Evolutionary conservation across 805 yeast species (phyloP).

Genomic region (Suhomyces sp.): DNA sequence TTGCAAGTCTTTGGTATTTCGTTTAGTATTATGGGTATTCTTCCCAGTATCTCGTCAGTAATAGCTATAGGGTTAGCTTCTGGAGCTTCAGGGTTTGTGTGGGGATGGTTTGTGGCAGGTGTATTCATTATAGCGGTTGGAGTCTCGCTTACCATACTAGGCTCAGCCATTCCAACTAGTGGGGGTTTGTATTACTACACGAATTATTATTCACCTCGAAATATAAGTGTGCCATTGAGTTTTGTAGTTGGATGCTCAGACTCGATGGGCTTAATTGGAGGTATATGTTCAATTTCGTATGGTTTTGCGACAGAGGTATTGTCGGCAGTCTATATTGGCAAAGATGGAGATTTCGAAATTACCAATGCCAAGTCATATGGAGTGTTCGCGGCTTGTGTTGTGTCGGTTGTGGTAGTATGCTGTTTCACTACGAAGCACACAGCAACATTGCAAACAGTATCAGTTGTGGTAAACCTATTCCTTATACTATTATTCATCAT

Average conservation of each 20-base stretch:
- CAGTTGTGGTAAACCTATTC: conserved; percentile 52
- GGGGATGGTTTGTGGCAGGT: conserved; percentile 72
- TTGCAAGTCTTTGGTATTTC: conserved; percentile 69
- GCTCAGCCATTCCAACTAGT: conserved; percentile 68
- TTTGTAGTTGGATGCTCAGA: conserved; percentile 67
- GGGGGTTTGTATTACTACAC: conserved; percentile 76
- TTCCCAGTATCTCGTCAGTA: conserved; percentile 61
- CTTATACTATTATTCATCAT: conserved; percentile 55
- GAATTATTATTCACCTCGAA: conserved; percentile 60
- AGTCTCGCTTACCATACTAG: conserved; percentile 60
- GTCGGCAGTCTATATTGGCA: conserved; percentile 54
- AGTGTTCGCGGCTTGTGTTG: conserved; percentile 58
- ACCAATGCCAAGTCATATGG: conserved; percentile 59
- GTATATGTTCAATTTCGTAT: conserved; percentile 64
- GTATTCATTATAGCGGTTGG: conserved; percentile 58
- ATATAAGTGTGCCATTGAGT: conserved; percentile 49
- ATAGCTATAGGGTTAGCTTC: conserved; percentile 52
- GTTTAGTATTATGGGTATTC: conserved; percentile 67
- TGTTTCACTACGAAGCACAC: conserved; percentile 55
- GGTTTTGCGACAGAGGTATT: conserved; percentile 62
- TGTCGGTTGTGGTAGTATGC: conserved; percentile 51
- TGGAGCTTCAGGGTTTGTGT: conserved; percentile 62
- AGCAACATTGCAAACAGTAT: conserved; percentile 57
- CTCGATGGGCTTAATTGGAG: conserved; percentile 63
- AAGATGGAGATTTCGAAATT: conserved; percentile 54